These are phyloP conservation scores for Exutisphaerella laricina DNA, from an alignment of 2,329 filamentous ascomycete genomes.

Conservation along the genomic window DNA sequence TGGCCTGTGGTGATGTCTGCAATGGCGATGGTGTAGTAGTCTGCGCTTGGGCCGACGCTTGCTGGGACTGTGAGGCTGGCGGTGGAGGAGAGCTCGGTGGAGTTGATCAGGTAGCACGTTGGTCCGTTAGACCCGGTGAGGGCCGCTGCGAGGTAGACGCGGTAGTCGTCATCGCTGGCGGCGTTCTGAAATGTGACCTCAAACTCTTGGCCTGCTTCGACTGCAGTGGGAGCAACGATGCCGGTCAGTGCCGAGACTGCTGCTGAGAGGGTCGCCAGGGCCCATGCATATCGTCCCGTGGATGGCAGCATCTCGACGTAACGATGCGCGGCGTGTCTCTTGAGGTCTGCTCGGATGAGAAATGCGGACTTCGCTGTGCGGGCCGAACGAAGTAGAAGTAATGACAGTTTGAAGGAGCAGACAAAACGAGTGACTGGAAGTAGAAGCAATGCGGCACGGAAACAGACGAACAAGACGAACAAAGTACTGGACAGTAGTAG, in stretches of 20 bases:
- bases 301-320: too few species aligned
- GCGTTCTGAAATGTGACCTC: slow-evolving; percentile 32
- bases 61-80: slow-evolving; percentile 31
- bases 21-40: slow-evolving; percentile 31
- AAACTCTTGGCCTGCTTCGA: slow-evolving; percentile 26
- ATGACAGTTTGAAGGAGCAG: too few species aligned
- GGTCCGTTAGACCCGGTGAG: slow-evolving; percentile 32
- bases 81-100: slow-evolving; percentile 25
- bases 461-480: too few species aligned
- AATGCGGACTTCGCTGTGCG: too few species aligned
- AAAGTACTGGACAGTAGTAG: too few species aligned
- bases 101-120: slow-evolving; percentile 34
- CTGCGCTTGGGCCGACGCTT: slow-evolving; percentile 28
- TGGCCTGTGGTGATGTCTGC: slow-evolving; percentile 23
- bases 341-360: too few species aligned
- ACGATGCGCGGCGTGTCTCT: too few species aligned
- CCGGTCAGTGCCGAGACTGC: slow-evolving; percentile 22
- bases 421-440: too few species aligned
- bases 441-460: too few species aligned
- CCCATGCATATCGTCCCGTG: slow-evolving; percentile 5
- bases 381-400: too few species aligned
- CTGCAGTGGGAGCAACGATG: slow-evolving; percentile 24
- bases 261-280: slow-evolving; percentile 10
- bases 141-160: slow-evolving; percentile 33
- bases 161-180: slow-evolving; percentile 26